phyloP scores from a whole-genome alignment of 441 rosid species.

The Adansonia gregorii region DNA sequence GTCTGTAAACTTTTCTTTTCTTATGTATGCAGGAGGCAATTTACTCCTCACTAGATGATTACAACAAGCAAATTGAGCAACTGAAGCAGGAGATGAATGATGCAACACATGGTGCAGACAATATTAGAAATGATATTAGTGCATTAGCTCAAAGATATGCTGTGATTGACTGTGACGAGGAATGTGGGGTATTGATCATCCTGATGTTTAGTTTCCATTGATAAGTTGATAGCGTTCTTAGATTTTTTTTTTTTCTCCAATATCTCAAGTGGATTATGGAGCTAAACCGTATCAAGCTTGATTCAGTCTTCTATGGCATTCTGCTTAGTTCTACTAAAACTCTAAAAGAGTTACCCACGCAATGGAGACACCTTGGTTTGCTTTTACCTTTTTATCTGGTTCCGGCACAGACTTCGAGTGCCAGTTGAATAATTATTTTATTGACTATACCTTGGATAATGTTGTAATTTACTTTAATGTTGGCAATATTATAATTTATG shows the following conservation, averaged over 20 bases:
- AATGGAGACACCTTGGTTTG: neutral
- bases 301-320: constrained; percentile 7
- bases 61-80: constrained; percentile 93
- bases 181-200: constrained; percentile 86
- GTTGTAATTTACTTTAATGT: constrained; percentile 3
- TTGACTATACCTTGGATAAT: constrained; percentile 5
- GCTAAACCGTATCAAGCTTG: constrained; percentile 26
- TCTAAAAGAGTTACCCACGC: neutral
- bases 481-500: constrained; percentile 6
- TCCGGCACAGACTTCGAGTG: constrained; percentile 6
- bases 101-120: constrained; percentile 99
- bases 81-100: constrained; percentile 98
- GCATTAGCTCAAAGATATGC: constrained; percentile 98
- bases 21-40: constrained; percentile 79
- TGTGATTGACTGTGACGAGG: constrained; percentile 87
- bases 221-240: constrained; percentile 14
- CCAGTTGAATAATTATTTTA: constrained; percentile 17
- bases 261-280: constrained; percentile 13
- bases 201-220: constrained; percentile 22
- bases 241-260: constrained; percentile 3
- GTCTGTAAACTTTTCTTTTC: constrained; percentile 10
- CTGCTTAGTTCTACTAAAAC: constrained; percentile 3
- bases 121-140: constrained; percentile 94
- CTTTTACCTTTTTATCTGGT: neutral
- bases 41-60: constrained; percentile 96